Evolutionary conservation across 371 early-diverging fungal species (phyloP), one percentile per base, ranked within the genome.

Genomic region (Dichotomocladium elegans): DNA sequence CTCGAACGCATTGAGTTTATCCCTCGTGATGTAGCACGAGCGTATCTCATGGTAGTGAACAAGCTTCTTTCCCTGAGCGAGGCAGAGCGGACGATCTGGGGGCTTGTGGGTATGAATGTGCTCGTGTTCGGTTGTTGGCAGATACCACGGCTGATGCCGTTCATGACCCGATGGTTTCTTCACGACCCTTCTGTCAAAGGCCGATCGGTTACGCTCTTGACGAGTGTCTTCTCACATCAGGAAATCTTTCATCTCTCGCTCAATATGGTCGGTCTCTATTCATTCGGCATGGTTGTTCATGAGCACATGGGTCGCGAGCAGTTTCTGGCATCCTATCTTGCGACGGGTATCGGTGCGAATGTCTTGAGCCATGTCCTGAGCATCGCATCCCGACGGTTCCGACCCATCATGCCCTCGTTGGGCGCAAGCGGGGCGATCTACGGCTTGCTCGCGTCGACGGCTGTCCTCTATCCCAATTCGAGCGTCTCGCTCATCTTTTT

Each of bases 361-460:
- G 63, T 88, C 3, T 77, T 72, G 5, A 86, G 84, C 41, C 92
- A 91, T 64, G 47, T 74, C 1, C 54, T 68, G 8, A 72, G 79
- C 9, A 47, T 85, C 24, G 66, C 65, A 1, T 58, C 80, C 19
- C 64, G 78, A 17, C 60, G 74, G 12, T 63, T 69, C 8, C 57
- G 71, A 21, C 60, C 74, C 0, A 65, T 90, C 25, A 43, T 82
- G 40, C 89, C 89, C 2, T 76, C 81, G 11, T 68, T 91, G 7
- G 92, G 92, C 22, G 92, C 92, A 30, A 85, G 86, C 48, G 91
- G 92, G 8, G 91, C 89, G 3, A 70, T 92, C 27, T 91, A 86
- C 52, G 80, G 83, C 11, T 72, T 85, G 19, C 41, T 91, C 17
- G 79, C 81, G 14, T 65, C 77, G 0, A 76, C 79, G 3, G 83